A percentile compares a stretch with the other conserved stretches of the same genome.
Evolutionary conservation across 192 early-diverging fungal species (phyloP).

Genomic region (Mortierella alpina): DNA sequence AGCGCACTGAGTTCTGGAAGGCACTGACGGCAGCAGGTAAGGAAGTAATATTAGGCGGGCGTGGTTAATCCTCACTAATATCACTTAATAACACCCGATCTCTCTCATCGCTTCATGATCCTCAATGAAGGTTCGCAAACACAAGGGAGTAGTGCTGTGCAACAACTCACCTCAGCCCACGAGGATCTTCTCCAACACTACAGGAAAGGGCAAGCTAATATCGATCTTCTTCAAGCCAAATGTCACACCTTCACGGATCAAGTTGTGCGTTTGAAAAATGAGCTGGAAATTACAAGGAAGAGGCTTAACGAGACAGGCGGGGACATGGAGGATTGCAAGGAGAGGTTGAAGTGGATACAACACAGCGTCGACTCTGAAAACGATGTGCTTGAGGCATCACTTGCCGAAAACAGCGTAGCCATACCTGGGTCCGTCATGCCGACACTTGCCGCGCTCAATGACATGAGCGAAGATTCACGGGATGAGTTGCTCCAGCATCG

Average conservation of each 20-base stretch:
- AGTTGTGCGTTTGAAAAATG: constrained; percentile 27
- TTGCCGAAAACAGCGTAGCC: neutral
- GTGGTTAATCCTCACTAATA: neutral
- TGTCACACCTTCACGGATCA: constrained; percentile 21
- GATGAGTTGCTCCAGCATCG: constrained; percentile 43
- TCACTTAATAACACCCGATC: neutral
- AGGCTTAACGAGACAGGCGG: constrained; percentile 11
- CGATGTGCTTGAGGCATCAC: neutral
- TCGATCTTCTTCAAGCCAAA: constrained; percentile 29
- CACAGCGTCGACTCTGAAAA: constrained; percentile 17
- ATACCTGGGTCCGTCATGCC: neutral
- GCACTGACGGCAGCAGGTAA: constrained; percentile 11
- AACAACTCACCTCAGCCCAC: constrained; percentile 8
- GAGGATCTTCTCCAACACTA: constrained; percentile 4
- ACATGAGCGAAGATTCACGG: constrained; percentile 29
- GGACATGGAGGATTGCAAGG: constrained; percentile 16
- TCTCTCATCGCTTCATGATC: neutral
- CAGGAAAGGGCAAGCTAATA: constrained; percentile 24
- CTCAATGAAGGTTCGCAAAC: neutral
- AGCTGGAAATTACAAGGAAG: constrained; percentile 26
- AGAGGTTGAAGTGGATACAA: constrained; percentile 13
- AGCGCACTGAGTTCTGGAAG: constrained; percentile 23
- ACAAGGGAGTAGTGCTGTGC: constrained; percentile 9
- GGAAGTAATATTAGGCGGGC: neutral
- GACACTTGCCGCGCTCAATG: neutral